phyloP scores from a whole-genome alignment of 2,329 filamentous ascomycete genomes.

The Stachybotrys chartarum region DNA sequence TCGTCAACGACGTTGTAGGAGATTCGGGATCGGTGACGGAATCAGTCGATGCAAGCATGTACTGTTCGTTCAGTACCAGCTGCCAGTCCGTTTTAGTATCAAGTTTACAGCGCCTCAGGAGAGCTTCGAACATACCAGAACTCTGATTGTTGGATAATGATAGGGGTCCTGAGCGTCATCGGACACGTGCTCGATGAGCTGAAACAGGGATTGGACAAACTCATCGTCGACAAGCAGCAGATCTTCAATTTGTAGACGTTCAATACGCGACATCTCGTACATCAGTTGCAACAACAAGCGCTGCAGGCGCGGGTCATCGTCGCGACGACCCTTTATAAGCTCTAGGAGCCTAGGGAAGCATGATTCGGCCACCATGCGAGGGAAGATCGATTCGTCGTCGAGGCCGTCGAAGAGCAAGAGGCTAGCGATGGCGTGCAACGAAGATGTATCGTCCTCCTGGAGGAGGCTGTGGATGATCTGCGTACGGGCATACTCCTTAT shows the following conservation, averaged over 20 bases:
- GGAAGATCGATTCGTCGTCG: conserved; percentile 68
- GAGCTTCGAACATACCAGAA: conserved; percentile 58
- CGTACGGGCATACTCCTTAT: conserved; percentile 80
- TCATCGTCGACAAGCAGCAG: conserved; percentile 69
- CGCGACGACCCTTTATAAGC: conserved; percentile 60
- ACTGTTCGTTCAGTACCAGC: conserved; percentile 96
- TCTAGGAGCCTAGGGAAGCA: conserved; percentile 80
- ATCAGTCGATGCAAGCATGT: conserved; percentile 72
- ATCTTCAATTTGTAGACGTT: conserved; percentile 70
- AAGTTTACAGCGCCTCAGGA: neutral
- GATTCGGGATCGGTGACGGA: conserved; percentile 29
- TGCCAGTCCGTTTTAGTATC: conserved; percentile 26
- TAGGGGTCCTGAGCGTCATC: conserved; percentile 88
- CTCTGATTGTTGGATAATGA: conserved; percentile 89
- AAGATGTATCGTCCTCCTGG: conserved; percentile 76
- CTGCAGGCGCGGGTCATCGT: conserved; percentile 66
- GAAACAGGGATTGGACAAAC: conserved; percentile 78
- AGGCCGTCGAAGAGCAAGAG: conserved; percentile 85
- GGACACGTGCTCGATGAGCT: conserved; percentile 80
- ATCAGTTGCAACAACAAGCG: conserved; percentile 77
- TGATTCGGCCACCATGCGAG: conserved; percentile 79
- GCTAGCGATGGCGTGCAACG: conserved; percentile 75
- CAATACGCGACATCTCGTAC: conserved; percentile 95
- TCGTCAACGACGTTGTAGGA: conserved; percentile 60
- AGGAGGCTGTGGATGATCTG: conserved; percentile 90